phyloP scores from a whole-genome alignment of 176 grass and related monocot genomes.

The Carex scoparia region DNA sequence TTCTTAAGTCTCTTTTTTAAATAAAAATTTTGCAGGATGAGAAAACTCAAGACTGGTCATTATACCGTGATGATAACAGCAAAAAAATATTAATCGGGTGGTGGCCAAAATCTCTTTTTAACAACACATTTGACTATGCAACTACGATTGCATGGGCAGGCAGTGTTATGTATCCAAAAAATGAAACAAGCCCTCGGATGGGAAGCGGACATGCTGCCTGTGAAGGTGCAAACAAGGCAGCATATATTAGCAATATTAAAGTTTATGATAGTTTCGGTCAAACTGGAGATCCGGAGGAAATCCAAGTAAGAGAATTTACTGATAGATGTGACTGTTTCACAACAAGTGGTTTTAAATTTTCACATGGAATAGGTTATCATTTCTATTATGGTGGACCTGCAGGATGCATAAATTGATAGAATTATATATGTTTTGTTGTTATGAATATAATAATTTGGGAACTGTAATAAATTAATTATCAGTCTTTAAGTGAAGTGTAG shows the following conservation, averaged over 20 bases:
- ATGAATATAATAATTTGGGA: neutral
- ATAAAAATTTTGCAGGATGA: neutral
- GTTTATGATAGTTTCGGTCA: neutral
- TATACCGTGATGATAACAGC: slow-evolving; percentile 3
- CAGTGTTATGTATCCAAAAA: neutral
- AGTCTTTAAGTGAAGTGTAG: neutral
- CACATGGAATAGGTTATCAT: neutral
- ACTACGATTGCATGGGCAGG: slow-evolving; percentile 6
- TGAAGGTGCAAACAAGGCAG: slow-evolving; percentile 19
- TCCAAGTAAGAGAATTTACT: neutral
- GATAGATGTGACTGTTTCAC: neutral
- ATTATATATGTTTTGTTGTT: neutral
- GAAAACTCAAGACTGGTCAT: slow-evolving; percentile 21
- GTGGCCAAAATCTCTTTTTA: slow-evolving; percentile 25
- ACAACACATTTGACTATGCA: neutral
- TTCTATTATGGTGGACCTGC: slow-evolving; percentile 21
- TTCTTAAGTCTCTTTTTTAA: too few species aligned
- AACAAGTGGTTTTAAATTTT: neutral
- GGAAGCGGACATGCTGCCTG: slow-evolving; percentile 11
- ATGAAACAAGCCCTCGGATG: slow-evolving; percentile 26
- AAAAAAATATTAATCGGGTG: neutral
- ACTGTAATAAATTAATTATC: neutral
- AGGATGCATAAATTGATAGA: neutral
- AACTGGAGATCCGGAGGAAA: neutral
- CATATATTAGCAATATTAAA: slow-evolving; percentile 17